Evolutionary conservation across 106 monocot genomes (phyloP), one percentile per base, ranked within the genome.

Genomic region (Xerophyta viscosa): DNA sequence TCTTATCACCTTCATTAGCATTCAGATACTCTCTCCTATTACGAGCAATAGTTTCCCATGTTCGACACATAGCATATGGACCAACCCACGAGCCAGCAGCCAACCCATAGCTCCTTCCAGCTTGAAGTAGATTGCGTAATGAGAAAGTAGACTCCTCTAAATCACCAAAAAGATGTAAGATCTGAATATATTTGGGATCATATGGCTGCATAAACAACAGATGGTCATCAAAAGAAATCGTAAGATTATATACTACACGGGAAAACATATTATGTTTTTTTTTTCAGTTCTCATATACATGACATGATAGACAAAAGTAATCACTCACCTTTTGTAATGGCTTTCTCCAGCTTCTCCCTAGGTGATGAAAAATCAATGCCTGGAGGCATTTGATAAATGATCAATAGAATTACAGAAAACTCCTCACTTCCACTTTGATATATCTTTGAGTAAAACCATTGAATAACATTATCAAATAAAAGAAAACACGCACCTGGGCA

Each of bases 61-160:
- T 67, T 30, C 98, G 89, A 66, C 90, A 98, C 77, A 90, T 86
- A 46, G 98, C 98, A 79, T 98, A 98, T 37, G 89, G 98, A 54
- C 98, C 89, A 48, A 98, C 61, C 98, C 98, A 98, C 49, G 89
- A 79, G 56, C 98, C 98, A 41, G 82, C 79, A 48, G 74, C 73
- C 70, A 98, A 73, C 37, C 89, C 96, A 74, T 96, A 86, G 17
- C 49, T 62, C 37, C 41, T 82, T 26, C 96, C 96, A n/a, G 96
- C 85, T 65, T 82, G 62, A 65, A 98, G 66, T 30, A 98, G 70
- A 65, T 90, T 90, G 66, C 90, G 98, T 55, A 98, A 69, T 20
- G 98, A 98, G 54, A 90, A 90, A 3, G 68, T 43, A 57, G 59
- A 75, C 2, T 47, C 50, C 14, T 74, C 65, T 11, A 78, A 79